Evolutionary conservation across 306 rosid species (phyloP).

Genomic region (Adenanthera pavonina): DNA sequence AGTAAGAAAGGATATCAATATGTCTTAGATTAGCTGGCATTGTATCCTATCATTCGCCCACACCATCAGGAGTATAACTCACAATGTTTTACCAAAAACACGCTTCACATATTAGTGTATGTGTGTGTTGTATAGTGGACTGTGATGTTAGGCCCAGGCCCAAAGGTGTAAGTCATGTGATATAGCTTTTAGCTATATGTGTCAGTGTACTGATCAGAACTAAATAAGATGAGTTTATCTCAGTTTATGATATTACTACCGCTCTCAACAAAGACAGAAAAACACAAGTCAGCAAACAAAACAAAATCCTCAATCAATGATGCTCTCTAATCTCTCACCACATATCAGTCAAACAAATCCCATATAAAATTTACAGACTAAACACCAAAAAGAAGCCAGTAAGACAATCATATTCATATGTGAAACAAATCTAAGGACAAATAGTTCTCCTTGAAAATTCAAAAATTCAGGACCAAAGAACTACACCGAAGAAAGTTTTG

Average conservation of each 20-base stretch:
- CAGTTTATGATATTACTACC: too few relatives aligned
- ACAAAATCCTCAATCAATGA: not conserved
- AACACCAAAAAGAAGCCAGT: slow-evolving; percentile 27
- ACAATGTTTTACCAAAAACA: not conserved
- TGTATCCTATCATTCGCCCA: not conserved
- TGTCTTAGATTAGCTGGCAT: not conserved
- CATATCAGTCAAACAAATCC: slow-evolving; percentile 12
- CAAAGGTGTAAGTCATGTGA: too few relatives aligned
- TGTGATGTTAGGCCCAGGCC: too few relatives aligned
- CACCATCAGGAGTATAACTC: not conserved
- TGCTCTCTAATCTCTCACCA: slow-evolving; percentile 19
- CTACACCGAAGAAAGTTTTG: not conserved
- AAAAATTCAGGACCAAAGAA: not conserved
- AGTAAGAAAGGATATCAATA: not conserved
- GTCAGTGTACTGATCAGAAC: too few relatives aligned
- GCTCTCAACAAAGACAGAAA: slow-evolving; percentile 14
- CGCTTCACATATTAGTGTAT: too few relatives aligned
- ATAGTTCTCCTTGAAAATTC: not conserved
- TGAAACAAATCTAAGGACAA: not conserved
- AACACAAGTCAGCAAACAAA: not conserved
- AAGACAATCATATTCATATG: slow-evolving; percentile 3
- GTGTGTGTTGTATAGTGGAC: too few relatives aligned
- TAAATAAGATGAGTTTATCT: too few relatives aligned
- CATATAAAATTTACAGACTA: slow-evolving; percentile 16
- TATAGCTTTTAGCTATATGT: too few relatives aligned